Evolutionary conservation across 257 asterid species (phyloP).

Genomic region (Solanum dulcamara): DNA sequence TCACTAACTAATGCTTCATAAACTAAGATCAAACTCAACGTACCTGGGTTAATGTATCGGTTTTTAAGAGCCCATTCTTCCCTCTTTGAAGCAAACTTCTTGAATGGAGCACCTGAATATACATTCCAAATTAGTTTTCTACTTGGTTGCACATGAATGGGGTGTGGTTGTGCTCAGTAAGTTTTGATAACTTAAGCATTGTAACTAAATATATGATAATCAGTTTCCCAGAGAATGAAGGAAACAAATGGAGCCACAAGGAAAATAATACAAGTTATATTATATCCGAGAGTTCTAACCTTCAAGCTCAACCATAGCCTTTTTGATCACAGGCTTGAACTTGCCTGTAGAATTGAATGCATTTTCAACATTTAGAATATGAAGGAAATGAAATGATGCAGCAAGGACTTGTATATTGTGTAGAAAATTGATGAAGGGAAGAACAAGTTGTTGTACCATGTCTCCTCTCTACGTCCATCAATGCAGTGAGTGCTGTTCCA

Average conservation of each 20-base stretch:
- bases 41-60: conserved; percentile 82
- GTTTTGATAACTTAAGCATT: background rate
- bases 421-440: background rate
- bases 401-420: background rate
- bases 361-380: background rate
- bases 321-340: conserved; percentile 98
- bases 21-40: background rate
- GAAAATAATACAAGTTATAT: background rate
- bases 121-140: background rate
- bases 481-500: conserved; percentile 88
- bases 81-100: conserved; percentile 60
- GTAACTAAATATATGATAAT: background rate
- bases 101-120: conserved; percentile 75
- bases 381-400: background rate
- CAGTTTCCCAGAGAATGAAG: background rate
- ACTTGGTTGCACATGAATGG: background rate
- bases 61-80: conserved; percentile 92
- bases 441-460: conserved; percentile 41
- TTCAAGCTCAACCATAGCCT: conserved; percentile 98
- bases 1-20: background rate
- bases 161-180: background rate
- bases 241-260: background rate
- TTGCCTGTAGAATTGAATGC: conserved; percentile 43
- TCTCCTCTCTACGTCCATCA: conserved; percentile 99
- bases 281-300: conserved; percentile 23